Conservation (phyloP, 2,329 filamentous ascomycete species). For the Juglanconis juglandina region DNA sequence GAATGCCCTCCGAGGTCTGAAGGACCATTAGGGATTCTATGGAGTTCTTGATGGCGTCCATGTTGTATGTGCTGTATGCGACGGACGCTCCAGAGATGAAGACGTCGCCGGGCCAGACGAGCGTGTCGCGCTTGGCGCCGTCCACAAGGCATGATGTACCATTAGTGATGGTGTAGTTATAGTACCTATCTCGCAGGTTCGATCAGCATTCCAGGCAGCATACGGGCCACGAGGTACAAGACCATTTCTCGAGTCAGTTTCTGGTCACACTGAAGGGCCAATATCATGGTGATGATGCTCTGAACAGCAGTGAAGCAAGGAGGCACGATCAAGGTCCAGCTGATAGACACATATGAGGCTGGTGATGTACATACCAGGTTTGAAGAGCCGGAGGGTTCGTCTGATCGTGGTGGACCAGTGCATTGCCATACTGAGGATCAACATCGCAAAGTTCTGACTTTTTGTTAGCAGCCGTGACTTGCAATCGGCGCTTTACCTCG, state of each 20-base stretch:
- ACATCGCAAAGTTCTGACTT: conserved; percentile 29
- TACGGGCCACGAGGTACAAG: conserved; percentile 19
- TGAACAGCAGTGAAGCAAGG: conserved; percentile 18
- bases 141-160: conserved; percentile 38
- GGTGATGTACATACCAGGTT: conserved; percentile 3
- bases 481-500: too few species aligned
- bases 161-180: conserved; percentile 31
- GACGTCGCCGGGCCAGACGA: conserved; percentile 62
- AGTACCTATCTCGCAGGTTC: conserved; percentile 24
- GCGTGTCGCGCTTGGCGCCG: conserved; percentile 56
- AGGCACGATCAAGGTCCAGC: too few species aligned
- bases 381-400: background rate
- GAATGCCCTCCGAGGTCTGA: conserved; percentile 31
- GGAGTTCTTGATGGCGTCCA: conserved; percentile 47
- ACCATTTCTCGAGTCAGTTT: conserved; percentile 28
- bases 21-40: conserved; percentile 45
- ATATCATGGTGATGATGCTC: too few species aligned
- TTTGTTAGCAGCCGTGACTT: conserved; percentile 20
- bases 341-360: background rate
- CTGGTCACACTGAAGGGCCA: background rate
- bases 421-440: conserved; percentile 31
- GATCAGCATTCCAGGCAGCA: background rate
- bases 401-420: conserved; percentile 31
- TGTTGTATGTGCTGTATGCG: conserved; percentile 52
- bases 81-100: conserved; percentile 52